Conservation (phyloP, 768 basidiomycete genomes). For the Xanthoconium purpureum region DNA sequence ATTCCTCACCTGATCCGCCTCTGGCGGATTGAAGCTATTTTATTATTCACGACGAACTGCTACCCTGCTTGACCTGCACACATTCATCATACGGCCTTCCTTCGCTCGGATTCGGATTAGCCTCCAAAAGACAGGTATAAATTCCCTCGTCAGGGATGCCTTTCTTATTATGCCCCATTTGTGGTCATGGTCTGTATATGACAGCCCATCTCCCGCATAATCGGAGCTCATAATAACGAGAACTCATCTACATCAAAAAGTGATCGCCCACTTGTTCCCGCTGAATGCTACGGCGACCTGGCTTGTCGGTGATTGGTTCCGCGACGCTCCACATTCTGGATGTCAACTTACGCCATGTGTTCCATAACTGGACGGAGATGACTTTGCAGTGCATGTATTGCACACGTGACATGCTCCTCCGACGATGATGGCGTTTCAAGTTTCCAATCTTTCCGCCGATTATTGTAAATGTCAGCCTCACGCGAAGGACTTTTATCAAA, state of each 20-base stretch:
- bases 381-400: constrained; percentile 5
- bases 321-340: background rate
- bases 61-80: constrained; percentile 3
- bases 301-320: background rate
- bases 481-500: background rate
- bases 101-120: background rate
- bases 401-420: constrained; percentile 3
- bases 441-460: background rate
- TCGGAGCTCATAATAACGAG: constrained; percentile 17
- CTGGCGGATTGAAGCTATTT: background rate
- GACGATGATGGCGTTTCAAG: too few species aligned
- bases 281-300: constrained; percentile 8
- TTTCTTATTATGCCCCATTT: background rate
- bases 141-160: background rate
- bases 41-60: constrained; percentile 1
- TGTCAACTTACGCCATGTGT: background rate
- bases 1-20: constrained; percentile 19
- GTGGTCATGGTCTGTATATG: background rate
- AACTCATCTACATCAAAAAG: constrained; percentile 10
- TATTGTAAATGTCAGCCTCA: background rate
- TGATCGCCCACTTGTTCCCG: constrained; percentile 22
- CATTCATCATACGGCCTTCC: background rate
- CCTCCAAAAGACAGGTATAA: background rate
- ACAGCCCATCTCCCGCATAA: constrained; percentile 6
- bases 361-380: constrained; percentile 25